Evolutionary conservation across 2,329 filamentous ascomycete species (phyloP).

Genomic region (Lachnellula occidentalis): DNA sequence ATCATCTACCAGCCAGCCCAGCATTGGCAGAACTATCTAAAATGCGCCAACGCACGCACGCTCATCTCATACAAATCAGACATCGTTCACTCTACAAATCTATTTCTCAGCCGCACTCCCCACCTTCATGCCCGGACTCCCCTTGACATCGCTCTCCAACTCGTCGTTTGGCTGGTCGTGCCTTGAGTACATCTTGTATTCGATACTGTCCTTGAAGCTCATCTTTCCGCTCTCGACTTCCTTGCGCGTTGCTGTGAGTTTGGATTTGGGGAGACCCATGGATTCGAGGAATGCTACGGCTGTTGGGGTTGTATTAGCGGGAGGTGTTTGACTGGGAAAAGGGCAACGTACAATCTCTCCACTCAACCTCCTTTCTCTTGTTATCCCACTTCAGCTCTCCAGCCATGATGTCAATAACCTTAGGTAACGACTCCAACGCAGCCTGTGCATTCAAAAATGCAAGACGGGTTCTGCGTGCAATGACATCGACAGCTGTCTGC

Average conservation of each 20-base stretch:
- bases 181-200: conserved; percentile 58
- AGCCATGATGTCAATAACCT: conserved; percentile 83
- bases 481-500: conserved; percentile 81
- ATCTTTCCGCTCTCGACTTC: conserved; percentile 57
- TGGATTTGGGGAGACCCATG: conserved; percentile 59
- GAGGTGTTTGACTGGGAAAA: neutral
- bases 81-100: conserved; percentile 2
- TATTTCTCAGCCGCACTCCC: conserved; percentile 19
- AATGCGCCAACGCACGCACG: neutral
- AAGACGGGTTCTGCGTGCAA: conserved; percentile 77
- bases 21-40: no score
- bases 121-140: conserved; percentile 10
- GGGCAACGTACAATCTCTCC: conserved; percentile 60
- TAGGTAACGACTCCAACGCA: conserved; percentile 77
- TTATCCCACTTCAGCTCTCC: conserved; percentile 76
- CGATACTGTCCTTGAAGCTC: conserved; percentile 49
- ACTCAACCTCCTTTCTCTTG: conserved; percentile 70
- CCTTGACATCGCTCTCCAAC: conserved; percentile 26
- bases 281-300: conserved; percentile 56
- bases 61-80: neutral
- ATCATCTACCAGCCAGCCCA: neutral
- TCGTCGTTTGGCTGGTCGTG: conserved; percentile 46
- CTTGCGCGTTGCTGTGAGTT: conserved; percentile 51
- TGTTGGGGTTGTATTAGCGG: conserved; percentile 21
- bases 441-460: conserved; percentile 92